Evolutionary conservation across 208 protist genomes (phyloP).

Genomic region (Herpetomonas samuelpessoai): DNA sequence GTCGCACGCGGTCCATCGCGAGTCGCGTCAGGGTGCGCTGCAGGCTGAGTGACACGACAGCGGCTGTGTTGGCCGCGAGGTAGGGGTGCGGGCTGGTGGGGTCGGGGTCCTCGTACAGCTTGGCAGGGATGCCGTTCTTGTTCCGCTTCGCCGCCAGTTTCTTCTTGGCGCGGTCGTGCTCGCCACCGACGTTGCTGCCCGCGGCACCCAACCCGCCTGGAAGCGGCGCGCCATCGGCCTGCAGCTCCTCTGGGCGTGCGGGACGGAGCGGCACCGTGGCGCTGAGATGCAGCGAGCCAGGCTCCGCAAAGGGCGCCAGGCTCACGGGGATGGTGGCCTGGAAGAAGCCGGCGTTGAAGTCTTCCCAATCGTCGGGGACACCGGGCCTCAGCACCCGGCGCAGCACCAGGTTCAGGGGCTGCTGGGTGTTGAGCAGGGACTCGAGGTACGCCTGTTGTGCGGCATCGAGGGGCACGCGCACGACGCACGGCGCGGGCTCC

Average conservation of each 20-base stretch:
- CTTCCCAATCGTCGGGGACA: slow-evolving; percentile 81
- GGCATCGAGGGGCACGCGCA: slow-evolving; percentile 66
- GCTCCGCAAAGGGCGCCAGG: slow-evolving; percentile 48
- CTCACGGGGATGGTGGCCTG: slow-evolving; percentile 50
- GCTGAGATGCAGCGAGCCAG: slow-evolving; percentile 45
- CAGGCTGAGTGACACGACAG: slow-evolving; percentile 51
- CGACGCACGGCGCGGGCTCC: slow-evolving; percentile 59
- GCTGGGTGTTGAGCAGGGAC: slow-evolving; percentile 30
- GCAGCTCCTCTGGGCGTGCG: background rate
- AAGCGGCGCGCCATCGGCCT: background rate
- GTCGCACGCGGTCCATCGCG: slow-evolving; percentile 68
- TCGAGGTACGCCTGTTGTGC: slow-evolving; percentile 49
- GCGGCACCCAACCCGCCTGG: background rate
- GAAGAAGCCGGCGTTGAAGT: slow-evolving; percentile 72
- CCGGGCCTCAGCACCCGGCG: slow-evolving; percentile 56
- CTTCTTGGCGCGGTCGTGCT: slow-evolving; percentile 24
- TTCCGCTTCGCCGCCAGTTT: slow-evolving; percentile 34
- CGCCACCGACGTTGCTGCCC: background rate
- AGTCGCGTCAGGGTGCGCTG: slow-evolving; percentile 70
- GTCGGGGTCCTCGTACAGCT: slow-evolving; percentile 60
- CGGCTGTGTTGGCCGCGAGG: slow-evolving; percentile 40
- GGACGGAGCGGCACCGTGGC: background rate
- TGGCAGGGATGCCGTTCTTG: slow-evolving; percentile 45
- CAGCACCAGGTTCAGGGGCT: slow-evolving; percentile 56
- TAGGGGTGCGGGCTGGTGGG: slow-evolving; percentile 74